These are phyloP conservation scores for Diplodia corticola DNA, from an alignment of 2,329 filamentous ascomycete species.

Conservation along the genomic window DNA sequence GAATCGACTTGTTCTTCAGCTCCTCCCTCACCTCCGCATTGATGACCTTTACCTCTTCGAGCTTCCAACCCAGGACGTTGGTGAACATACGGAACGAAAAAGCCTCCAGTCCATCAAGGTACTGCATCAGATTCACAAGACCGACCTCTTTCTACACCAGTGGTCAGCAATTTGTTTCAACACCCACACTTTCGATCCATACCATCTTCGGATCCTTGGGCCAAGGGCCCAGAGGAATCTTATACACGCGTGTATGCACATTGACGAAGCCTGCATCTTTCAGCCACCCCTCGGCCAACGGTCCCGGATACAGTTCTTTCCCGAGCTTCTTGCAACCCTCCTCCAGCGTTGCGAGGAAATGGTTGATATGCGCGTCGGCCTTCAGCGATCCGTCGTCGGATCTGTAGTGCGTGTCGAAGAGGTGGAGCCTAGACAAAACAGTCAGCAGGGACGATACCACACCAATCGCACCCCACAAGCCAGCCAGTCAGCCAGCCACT, in stretches of 20 bases:
- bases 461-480: no score
- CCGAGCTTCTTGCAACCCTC: slow-evolving; percentile 23
- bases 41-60: slow-evolving; percentile 48
- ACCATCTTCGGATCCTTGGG: slow-evolving; percentile 29
- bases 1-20: slow-evolving; percentile 32
- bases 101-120: slow-evolving; percentile 44
- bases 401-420: slow-evolving; percentile 45
- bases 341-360: slow-evolving; percentile 6
- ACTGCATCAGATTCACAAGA: slow-evolving; percentile 42
- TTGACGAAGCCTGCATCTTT: slow-evolving; percentile 46
- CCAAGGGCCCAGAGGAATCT: slow-evolving; percentile 34
- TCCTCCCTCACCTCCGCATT: slow-evolving; percentile 33
- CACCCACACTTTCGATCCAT: neutral
- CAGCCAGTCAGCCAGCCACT: neutral
- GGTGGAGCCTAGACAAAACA: slow-evolving; percentile 37
- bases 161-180: neutral
- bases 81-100: slow-evolving; percentile 47
- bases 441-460: neutral
- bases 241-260: slow-evolving; percentile 38
- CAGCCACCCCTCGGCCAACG: slow-evolving; percentile 40
- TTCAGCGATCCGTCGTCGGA: slow-evolving; percentile 39
- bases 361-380: slow-evolving; percentile 10
- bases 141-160: slow-evolving; percentile 21
- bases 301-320: slow-evolving; percentile 29
- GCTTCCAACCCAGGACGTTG: slow-evolving; percentile 43